phyloP scores from a whole-genome alignment of 345 rosid genomes.

The Erodium maritimum region DNA sequence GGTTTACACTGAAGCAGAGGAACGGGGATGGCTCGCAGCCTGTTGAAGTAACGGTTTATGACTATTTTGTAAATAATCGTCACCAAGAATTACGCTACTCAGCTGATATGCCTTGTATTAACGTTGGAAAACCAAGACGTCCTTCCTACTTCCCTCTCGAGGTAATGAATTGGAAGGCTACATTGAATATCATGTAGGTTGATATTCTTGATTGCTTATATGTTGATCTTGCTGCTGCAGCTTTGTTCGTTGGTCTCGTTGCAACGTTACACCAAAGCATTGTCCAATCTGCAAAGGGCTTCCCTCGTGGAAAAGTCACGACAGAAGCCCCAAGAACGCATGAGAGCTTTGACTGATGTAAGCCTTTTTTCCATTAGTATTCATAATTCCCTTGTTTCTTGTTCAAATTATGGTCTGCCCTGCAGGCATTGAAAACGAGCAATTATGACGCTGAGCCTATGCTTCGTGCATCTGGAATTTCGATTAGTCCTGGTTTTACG shows the following conservation, averaged over 20 bases:
- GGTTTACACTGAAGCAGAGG: constrained; percentile 27
- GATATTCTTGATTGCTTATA: not conserved
- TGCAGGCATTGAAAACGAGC: constrained; percentile 53
- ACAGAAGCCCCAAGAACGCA: constrained; percentile 87
- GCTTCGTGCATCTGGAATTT: constrained; percentile 57
- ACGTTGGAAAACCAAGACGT: constrained; percentile 85
- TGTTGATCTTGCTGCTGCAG: constrained; percentile 7
- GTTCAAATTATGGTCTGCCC: not conserved
- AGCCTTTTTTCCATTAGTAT: constrained; percentile 7
- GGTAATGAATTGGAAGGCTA: constrained; percentile 19
- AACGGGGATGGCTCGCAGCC: constrained; percentile 13
- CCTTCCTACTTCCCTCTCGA: constrained; percentile 76
- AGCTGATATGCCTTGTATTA: constrained; percentile 64
- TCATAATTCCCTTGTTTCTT: not conserved
- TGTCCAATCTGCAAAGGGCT: constrained; percentile 55
- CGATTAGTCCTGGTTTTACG: constrained; percentile 43
- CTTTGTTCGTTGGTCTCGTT: constrained; percentile 65
- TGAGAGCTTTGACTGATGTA: constrained; percentile 54
- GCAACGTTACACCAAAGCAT: constrained; percentile 83
- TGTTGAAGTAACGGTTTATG: constrained; percentile 28
- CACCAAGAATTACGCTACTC: constrained; percentile 46
- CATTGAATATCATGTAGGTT: not conserved
- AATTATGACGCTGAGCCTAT: constrained; percentile 62
- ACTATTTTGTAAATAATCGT: constrained; percentile 53
- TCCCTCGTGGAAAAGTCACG: constrained; percentile 81